A percentile compares a stretch with the other conserved stretches of the same genome.
These are phyloP conservation scores for Trematosphaeria pertusa DNA, from an alignment of 2,329 filamentous ascomycete species.

Conservation along the genomic window DNA sequence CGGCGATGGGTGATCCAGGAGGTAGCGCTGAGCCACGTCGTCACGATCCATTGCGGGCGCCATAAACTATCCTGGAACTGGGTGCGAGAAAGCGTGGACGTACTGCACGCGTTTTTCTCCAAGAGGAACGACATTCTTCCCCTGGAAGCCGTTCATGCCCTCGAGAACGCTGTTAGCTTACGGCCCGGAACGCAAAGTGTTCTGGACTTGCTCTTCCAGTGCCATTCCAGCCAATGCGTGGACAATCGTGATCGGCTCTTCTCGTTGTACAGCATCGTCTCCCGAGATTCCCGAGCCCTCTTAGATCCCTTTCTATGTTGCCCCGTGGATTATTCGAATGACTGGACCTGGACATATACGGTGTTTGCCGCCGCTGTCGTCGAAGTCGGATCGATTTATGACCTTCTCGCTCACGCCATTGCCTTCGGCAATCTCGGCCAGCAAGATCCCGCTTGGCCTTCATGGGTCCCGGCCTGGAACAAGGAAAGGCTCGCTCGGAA, in stretches of 20 bases:
- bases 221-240: background rate
- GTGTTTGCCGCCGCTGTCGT: background rate
- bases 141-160: background rate
- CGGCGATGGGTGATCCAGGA: slow-evolving; percentile 15
- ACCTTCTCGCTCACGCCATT: background rate
- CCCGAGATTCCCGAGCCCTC: background rate
- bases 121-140: background rate
- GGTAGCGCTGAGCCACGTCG: background rate
- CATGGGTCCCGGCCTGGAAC: slow-evolving; percentile 11
- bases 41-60: slow-evolving; percentile 6
- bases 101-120: background rate
- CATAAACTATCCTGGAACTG: slow-evolving; percentile 31
- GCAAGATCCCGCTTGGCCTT: slow-evolving; percentile 4
- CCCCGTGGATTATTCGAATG: background rate
- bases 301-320: background rate
- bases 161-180: background rate
- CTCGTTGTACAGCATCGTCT: background rate
- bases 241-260: background rate
- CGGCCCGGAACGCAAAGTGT: background rate
- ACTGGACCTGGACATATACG: background rate
- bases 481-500: too few relatives aligned
- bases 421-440: slow-evolving; percentile 2
- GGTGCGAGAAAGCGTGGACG: background rate
- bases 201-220: background rate
- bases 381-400: background rate